Evolutionary conservation across 2,329 filamentous ascomycete genomes (phyloP), one percentile per base, ranked within the genome.

Genomic region (Botrytis elliptica): DNA sequence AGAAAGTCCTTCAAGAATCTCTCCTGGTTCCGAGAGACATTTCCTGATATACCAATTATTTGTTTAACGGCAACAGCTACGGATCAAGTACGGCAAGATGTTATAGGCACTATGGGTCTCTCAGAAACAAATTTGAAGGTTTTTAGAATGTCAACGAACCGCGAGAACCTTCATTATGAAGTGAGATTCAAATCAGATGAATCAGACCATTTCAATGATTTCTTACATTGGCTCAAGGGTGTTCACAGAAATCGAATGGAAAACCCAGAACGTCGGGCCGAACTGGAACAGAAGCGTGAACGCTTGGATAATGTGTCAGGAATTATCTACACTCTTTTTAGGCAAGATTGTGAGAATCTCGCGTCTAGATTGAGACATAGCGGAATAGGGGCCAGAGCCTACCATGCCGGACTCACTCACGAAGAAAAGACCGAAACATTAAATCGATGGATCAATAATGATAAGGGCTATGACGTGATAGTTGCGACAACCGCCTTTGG

Each of bases 401-500:
- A 94, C 84, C 89, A 94, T 83, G 88, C 92, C 69, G 89, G 92
- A 79, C 84, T 96, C 76, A 82, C 88, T 73, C 88, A 90, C 79
- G 85, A 90, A 10, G 86, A 88, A 73, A 94, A 94, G 79, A 91
- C 92, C 77, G 88, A 92, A 74, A 92, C 92, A 1, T 85, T 95
- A 6, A 83, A 87, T 25, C 87, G 88, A 29, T 95, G 93, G 93
- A 90, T 94, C 64, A 86, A 87, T 72, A 92, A 93, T 81, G 88
- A 89, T 71, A 86, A 88, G 40, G 92, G 92, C 1, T 97, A 96
- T 83, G 94, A 96, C 81, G 90, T 98, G 67, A 95, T 98, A 75
- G 94, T 98, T 42, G 95, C 95, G 2, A 98, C 95, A 0, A 98
- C 94, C 1, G 95, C 95, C 0, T 98, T 98, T 79, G 95, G 95